Base-by-base conservation (phyloP, 1,284 basidiomycete genomes). In the Coniferiporia sulphurascens region DNA sequence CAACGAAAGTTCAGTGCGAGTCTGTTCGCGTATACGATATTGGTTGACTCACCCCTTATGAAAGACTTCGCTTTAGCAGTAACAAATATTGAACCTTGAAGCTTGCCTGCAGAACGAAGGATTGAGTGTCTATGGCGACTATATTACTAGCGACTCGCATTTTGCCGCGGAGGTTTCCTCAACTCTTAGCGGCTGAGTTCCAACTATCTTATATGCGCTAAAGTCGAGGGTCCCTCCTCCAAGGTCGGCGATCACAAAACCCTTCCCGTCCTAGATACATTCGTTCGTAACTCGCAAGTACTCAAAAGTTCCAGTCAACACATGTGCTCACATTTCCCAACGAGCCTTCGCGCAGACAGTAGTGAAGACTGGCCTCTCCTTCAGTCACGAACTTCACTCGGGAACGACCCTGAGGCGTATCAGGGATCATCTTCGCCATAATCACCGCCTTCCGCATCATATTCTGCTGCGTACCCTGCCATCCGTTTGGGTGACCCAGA, bases 361-460 rank as follows among this genome's bases (percentile, higher is more conserved):
- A 81, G 50, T 82, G 74, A 8, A 81, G 60, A 62, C 77, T 78
- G 1, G 80, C 79, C 60, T 81, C 80, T 0, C 80, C 79, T 61
- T 82, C 80, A 0, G 78, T 80, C 27, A 81, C 70, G 54, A 82
- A 74, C 17, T 73, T 73, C 0, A 82, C 55, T 0, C 74, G 74
- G 6, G 65, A 58, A 21, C 69, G 71, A 0, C 71, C 73, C 3
- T 68, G 69, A 1, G 48, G n/a, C 4, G 52, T 52, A 41, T 64
- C 55, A 0, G 64, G 48, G 15, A 70, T 65, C 8, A 77, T 65
- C 2, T 72, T 71, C 0, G 74, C 76, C 9, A 64, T 51, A 13
- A 76, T 64, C 6, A 76, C 75, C 8, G 77, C 76, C 44, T 64
- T 61, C 2, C 78, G 71, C 73, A 79, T 75, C 55, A 74, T 65